These are phyloP conservation scores for Aureobasidium sp. DNA, from an alignment of 2,329 filamentous ascomycete species.

Conservation along the genomic window DNA sequence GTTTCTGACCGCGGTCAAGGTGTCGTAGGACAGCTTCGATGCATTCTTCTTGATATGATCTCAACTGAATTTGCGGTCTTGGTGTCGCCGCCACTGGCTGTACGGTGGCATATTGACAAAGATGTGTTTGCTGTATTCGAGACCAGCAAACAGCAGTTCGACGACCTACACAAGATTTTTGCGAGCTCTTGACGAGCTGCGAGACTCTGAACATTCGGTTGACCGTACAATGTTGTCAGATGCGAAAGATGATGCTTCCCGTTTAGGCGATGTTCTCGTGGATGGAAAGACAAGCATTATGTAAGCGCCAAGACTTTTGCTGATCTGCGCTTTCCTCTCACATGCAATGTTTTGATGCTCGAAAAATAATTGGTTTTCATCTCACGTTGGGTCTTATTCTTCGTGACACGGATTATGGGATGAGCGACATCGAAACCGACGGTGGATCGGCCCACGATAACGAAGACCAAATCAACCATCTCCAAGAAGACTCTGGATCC, in stretches of 20 bases:
- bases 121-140: not conserved
- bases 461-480: not conserved
- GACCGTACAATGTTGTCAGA: not conserved
- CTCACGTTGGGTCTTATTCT: not conserved
- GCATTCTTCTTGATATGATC: conserved; percentile 82
- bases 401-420: not conserved
- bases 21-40: conserved; percentile 68
- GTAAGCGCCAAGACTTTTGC: conserved; percentile 6
- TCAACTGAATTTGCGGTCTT: conserved; percentile 47
- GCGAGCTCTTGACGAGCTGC: not conserved
- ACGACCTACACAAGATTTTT: not conserved
- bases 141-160: not conserved
- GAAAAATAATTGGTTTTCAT: not conserved
- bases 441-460: not conserved
- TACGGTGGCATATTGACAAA: not conserved
- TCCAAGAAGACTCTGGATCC: not conserved
- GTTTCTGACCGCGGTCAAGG: conserved; percentile 60
- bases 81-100: not conserved
- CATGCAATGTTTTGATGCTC: conserved; percentile 3
- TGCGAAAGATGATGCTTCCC: not conserved
- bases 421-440: conserved; percentile 7
- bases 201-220: not conserved
- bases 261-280: not conserved
- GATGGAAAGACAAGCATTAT: not conserved
- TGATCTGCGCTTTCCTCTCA: not conserved